Evolutionary conservation across 2,329 filamentous ascomycete species (phyloP), one percentile per base, ranked within the genome.

Genomic region (Bipolaris gigantea): DNA sequence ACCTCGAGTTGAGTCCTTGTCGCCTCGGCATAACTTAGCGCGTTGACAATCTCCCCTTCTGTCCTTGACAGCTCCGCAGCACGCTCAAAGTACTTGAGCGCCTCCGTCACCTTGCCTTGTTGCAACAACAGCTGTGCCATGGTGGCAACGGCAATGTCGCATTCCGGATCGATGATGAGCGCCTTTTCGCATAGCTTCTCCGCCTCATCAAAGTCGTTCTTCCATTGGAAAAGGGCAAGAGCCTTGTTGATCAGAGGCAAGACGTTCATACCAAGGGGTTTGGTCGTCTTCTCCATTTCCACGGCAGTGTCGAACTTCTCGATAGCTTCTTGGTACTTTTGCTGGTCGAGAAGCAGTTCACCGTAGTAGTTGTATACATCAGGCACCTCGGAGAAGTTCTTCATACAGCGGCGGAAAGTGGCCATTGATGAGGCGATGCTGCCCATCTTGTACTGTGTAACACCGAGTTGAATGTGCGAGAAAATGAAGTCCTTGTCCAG

Each of bases 321-420:
- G 60, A 99, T 92, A 23, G 94, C 94, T 75, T 99, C 93, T 55
- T 90, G 82, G 78, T 88, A 97, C 77, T 97, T 96, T 77, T 91
- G 88, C 81, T 97, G 94, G 80, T 99, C 94, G 49, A 99, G 86
- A 53, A 99, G 83, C 52, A 99, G 84, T 80, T 99, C 94, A 69
- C 94, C 94, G 71, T 96, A 97, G 84, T 99, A 99, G 83, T 99
- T 99, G 83, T 97, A 99, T 36, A 97, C 94, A 72, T 99, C 94
- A 5, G 93, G 92, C 10, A 96, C 90, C 73, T 93, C 90, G 71
- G 92, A 89, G 73, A 99, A 99, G 79, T 96, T 97, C 87, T 97
- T 99, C 76, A 97, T 92, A 77, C 92, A 96, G 60, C 92, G 85
- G 66, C 93, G 86, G 87, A 99, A 97, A 5, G 94, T 99, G 33